A percentile compares a stretch with the other conserved stretches of the same genome.
Evolutionary conservation across 2,329 filamentous ascomycete genomes (phyloP).

Genomic region (Penicillium crustosum): DNA sequence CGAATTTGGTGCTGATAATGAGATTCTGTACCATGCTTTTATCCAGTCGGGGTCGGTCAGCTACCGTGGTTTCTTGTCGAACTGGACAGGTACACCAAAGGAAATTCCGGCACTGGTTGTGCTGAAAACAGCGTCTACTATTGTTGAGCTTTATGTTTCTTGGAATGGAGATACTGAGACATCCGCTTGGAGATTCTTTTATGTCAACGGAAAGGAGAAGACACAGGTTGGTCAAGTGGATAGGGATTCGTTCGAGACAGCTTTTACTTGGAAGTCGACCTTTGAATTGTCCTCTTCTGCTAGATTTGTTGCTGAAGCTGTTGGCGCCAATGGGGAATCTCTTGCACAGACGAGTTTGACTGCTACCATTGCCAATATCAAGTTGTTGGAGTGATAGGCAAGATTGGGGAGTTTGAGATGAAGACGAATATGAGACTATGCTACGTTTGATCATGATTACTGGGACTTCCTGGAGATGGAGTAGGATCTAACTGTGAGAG

Average conservation of each 20-base stretch:
- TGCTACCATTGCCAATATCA: not conserved
- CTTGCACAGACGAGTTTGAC: not conserved
- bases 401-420: not conserved
- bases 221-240: not conserved
- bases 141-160: constrained; percentile 4
- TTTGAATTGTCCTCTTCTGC: not conserved
- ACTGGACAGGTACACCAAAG: constrained; percentile 34
- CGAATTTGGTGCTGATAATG: constrained; percentile 28
- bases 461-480: not conserved
- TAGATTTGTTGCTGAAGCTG: constrained; percentile 4
- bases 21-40: constrained; percentile 36
- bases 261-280: not conserved
- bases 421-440: not conserved
- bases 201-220: not conserved
- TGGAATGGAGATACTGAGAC: constrained; percentile 11
- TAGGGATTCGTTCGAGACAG: constrained; percentile 2
- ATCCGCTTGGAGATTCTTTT: constrained; percentile 5
- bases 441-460: not conserved
- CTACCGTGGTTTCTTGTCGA: constrained; percentile 40
- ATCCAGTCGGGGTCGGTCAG: constrained; percentile 35
- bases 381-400: not conserved
- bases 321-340: not conserved
- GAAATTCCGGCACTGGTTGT: not conserved
- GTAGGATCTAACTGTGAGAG: not conserved
- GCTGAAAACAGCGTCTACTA: not conserved